Evolutionary conservation across 2,329 filamentous ascomycete genomes (phyloP), one percentile per base, ranked within the genome.

Genomic region (Talaromyces sp.): DNA sequence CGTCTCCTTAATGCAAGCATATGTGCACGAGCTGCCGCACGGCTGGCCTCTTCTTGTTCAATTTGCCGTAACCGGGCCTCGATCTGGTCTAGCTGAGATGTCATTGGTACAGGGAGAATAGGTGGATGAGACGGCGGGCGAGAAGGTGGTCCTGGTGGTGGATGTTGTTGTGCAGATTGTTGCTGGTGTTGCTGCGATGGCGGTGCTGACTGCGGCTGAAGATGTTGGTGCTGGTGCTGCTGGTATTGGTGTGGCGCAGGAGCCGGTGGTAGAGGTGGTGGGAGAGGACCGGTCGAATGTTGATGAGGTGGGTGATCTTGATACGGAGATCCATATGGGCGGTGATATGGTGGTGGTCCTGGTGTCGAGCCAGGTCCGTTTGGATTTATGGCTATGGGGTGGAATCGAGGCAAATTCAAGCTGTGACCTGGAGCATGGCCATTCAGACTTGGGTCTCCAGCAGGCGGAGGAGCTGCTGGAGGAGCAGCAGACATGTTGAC

Each of bases 331-430:
- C 58, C 62, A 62, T 62, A 64, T 11, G 66, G 62, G 3, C 66
- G 61, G 45, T 67, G 64, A n/a, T 60, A 65, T 54, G 61, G 73
- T 45, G 75, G 73, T 57, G 76, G 70, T 67, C 73, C 71, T 58
- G 77, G 73, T 43, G 74, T 74, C 19, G 74, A 73, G 61, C 73
- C 71, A 62, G 71, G 68, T 33, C 72, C 73, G 60, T 74, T 74
- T 11, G 77, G 76, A 60, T 78, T 78, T 71, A 78, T 78, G 62
- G 77, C 76, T 69, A 78, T 78, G 59, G 77, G 76, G 62, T 78
- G 76, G 57, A 78, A 78, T 50, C 77, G 76, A 52, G 76, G 75
- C 13, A 78, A 70, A 65, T 69, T 71, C 68, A 74, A 73, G 50
- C 70, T 62, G 61, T 62, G 71, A 50, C 69, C 69, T 54, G 65